Base-by-base conservation (phyloP, 495 filamentous ascomycete genomes). In the Podospora didyma region DNA sequence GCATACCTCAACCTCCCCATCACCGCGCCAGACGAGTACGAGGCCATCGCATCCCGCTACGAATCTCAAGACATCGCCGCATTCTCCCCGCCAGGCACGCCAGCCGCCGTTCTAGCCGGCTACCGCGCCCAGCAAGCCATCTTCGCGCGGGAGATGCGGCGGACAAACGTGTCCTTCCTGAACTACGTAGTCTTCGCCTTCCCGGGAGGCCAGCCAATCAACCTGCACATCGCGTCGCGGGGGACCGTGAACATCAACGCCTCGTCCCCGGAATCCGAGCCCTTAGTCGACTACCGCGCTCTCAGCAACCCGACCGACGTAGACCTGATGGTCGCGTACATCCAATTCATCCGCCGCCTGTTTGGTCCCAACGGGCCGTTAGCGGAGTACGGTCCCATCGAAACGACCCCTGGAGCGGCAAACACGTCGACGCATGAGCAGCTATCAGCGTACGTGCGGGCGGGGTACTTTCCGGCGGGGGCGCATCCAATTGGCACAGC, bases 171-270 rank as follows among this genome's bases (percentile, higher is more conserved):
- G 28, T 66, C 67, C 62, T 70, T 49, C 17, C 49, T 24, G 37
- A 68, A 72, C 48, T 64, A 65, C 46, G 62, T 69, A 19, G 37
- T 70, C 22, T 58, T 59, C 7, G 64, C 54, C 24, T 62, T 61
- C 7, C 57, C 62, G 3, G 61, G 57, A 7, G 62, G 65, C 28
- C 54, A 65, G 0, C 56, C 73, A 11, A 60, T 73, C 35, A 61
- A 71, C 46, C 62, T 75, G 24, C 71, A 78, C 41, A 73, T 75
- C 0, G 48, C 74, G 6, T 71, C 67, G 22, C 70, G 75, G 3
- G 76, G 76, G 34, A 75, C 65, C 9, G 67, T 79, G n/a, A 66
- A 69, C 50, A 73, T 80, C 53, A 62, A 77, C 62, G 47, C 62
- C 2, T 46, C 63, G 5, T 51, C 66, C 39, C 71, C 71, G 2